Base-by-base conservation (phyloP, 306 rosid genomes). In the Cicer chorassanicum region DNA sequence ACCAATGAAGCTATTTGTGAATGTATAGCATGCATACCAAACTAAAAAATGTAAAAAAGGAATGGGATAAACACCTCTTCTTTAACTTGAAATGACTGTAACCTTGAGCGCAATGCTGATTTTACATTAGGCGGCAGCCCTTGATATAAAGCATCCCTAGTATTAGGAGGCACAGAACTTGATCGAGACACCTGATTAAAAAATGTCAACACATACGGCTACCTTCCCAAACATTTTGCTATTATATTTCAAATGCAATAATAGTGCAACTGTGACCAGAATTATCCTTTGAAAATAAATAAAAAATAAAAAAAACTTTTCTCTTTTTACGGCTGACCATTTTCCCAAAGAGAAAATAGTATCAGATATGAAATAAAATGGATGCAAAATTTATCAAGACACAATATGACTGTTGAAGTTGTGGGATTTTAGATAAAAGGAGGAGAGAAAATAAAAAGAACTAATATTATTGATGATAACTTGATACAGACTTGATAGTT, bases 121-220 rank as follows among this genome's bases (percentile, higher is more conserved):
- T 95, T 95, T 68, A 95, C 88, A 74, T 80, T 81, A 51, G 97
- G 98, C 1, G 99, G 99, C 72, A 95, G 84, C 78, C 98, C 98
- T 73, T 92, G 98, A 89, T 95, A 95, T 68, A 95, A 82, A 48
- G 93, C 88, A 87, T 95, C 99, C 83, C 98, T 89, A 34, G 97
- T 95, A 79, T 92, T 95, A 19, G 96, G 93, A 80, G 97, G 96
- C 81, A 95, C 89, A 56, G 98, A 92, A 89, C 97, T 90, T 61
- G 99, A 87, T 44, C 99, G 93, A 65, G 99, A 92, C 71, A 95
- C 99, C 98, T 95, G 82, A 55, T 83, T 68, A 61, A 43, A 77
- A 82, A 68, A 84, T n/a, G 68, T 61, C 73, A 84, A 72, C 65
- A 38, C 56, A 42, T 64, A 74, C 34, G 49, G 69, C 48, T 78